Base-by-base conservation (phyloP, 805 yeast species). In the Candida loeiensis region DNA sequence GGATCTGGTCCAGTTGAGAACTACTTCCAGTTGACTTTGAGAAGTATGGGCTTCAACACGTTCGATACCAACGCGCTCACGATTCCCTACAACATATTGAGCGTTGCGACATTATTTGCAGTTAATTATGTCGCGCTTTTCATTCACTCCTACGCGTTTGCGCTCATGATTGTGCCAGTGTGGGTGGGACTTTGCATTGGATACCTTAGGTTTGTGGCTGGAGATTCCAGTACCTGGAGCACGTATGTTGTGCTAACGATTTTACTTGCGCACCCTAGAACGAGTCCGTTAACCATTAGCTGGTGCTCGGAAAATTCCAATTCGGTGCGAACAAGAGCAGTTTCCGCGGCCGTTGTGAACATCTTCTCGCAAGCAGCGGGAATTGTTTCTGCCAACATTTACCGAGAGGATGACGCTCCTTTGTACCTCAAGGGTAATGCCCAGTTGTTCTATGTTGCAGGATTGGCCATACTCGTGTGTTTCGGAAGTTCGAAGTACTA, bases 261-360 rank as follows among this genome's bases (percentile, higher is more conserved):
- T 15, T 46, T 67, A 14, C 53, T 76, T 26, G 73, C 71, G 17
- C 63, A 68, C 26, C 76, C 80, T 0, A 68, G 69, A 30, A 60
- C 72, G n/a, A 78, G 77, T 59, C 76, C 84, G 1, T 58, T 80
- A 36, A 62, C 73, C 44, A 80, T 77, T 19, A 63, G 76, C 19
- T 77, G 85, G 80, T 72, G 78, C 41, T 79, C 88, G 0, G 56
- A 75, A 20, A 81, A 81, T 49, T 71, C 86, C 7, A 75, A 77
- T 54, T 68, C 82, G 1, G 83, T 82, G 19, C 60, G 81, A n/a
- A 63, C 77, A 2, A 64, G 90, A 48, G 76, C 88, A 0, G 79
- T 82, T 4, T 71, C 82, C 11, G 77, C 86, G 0, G 79, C 88
- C 0, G 42, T 82, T 34, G 80, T 76, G 52, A 83, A 82, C 50